Percentiles rank a stretch among this genome's conserved stretches.
Evolutionary conservation across 345 rosid genomes (phyloP).

Genomic region (Noccaea bulbosa): DNA sequence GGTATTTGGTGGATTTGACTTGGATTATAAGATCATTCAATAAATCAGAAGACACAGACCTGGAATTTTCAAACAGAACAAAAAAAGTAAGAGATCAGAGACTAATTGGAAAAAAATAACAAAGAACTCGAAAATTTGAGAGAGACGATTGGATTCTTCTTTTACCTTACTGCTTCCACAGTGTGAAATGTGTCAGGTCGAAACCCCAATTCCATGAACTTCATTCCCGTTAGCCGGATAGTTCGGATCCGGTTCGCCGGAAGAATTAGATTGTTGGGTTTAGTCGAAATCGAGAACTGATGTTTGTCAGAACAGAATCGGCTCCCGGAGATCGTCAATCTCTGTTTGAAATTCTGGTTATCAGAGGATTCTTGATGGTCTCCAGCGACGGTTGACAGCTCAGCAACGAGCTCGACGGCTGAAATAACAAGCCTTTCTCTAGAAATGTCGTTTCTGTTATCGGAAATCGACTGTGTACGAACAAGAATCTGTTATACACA

Average conservation of each 20-base stretch:
- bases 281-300: too few relatives aligned
- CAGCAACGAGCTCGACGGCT: background rate
- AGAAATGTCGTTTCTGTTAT: background rate
- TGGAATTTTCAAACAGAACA: constrained; percentile 40
- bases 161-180: constrained; percentile 80
- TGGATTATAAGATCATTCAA: constrained; percentile 85
- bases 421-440: background rate
- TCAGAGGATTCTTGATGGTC: background rate
- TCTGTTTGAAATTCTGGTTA: background rate
- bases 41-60: constrained; percentile 93
- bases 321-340: background rate
- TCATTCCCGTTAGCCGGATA: constrained; percentile 55
- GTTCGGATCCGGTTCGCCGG: constrained; percentile 27
- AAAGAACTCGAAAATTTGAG: background rate
- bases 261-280: background rate
- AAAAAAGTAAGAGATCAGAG: background rate
- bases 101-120: background rate
- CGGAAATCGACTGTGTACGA: constrained; percentile 6
- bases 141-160: constrained; percentile 4
- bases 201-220: constrained; percentile 94
- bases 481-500: constrained; percentile 25
- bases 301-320: background rate
- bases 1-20: constrained; percentile 80
- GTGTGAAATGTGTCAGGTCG: constrained; percentile 92
- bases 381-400: constrained; percentile 3